These are phyloP conservation scores for Penicillium argentinense DNA, from an alignment of 495 filamentous ascomycete genomes.

Conservation along the genomic window DNA sequence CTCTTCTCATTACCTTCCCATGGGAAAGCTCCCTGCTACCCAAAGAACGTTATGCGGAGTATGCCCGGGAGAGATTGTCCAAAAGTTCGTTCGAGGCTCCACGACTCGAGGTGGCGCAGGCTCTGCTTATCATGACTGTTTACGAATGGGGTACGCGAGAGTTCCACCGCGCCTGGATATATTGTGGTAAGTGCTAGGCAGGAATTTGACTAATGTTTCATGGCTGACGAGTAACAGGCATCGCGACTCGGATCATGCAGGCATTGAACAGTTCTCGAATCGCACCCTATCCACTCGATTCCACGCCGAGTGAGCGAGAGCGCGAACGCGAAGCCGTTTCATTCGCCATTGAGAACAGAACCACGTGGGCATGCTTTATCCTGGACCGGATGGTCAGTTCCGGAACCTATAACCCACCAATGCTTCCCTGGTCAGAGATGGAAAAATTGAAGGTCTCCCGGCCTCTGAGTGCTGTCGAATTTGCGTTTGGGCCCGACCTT, in stretches of 20 bases:
- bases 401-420: constrained; percentile 70
- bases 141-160: constrained; percentile 25
- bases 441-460: constrained; percentile 14
- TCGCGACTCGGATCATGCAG: constrained; percentile 23
- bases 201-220: neutral
- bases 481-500: constrained; percentile 18
- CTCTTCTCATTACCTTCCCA: constrained; percentile 1
- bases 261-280: constrained; percentile 18
- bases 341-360: constrained; percentile 41
- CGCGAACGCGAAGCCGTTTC: constrained; percentile 11
- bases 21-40: constrained; percentile 4
- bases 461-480: constrained; percentile 20
- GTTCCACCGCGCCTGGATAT: constrained; percentile 25
- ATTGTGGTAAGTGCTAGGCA: constrained; percentile 14
- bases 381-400: constrained; percentile 91
- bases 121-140: constrained; percentile 17
- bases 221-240: constrained; percentile 7
- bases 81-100: constrained; percentile 13
- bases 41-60: constrained; percentile 14
- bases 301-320: neutral
- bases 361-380: constrained; percentile 88
- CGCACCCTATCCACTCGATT: constrained; percentile 18
- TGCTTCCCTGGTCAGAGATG: constrained; percentile 21
- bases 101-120: constrained; percentile 17
- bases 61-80: constrained; percentile 16